These are phyloP conservation scores for Colletotrichum theobromicola DNA, from an alignment of 2,329 filamentous ascomycete species.

Conservation along the genomic window DNA sequence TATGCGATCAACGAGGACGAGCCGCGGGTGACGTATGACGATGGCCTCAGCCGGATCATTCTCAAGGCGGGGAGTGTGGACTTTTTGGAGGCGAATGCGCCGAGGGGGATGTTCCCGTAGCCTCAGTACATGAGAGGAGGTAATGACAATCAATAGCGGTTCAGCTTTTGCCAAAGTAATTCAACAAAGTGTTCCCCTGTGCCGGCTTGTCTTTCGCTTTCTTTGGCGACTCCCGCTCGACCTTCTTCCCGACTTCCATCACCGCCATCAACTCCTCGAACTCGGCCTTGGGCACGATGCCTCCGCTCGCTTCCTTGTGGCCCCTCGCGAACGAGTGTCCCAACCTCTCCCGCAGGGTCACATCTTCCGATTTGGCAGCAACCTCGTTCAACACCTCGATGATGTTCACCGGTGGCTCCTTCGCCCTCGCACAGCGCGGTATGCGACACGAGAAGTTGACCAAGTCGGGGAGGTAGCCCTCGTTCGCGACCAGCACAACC, in stretches of 20 bases:
- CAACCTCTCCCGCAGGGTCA: conserved; percentile 49
- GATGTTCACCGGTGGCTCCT: conserved; percentile 65
- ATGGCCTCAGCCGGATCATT: background rate
- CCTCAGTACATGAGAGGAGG: no score
- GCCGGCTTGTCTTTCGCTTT: conserved; percentile 30
- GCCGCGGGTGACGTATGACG: background rate
- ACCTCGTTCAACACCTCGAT: conserved; percentile 61
- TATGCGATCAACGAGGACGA: background rate
- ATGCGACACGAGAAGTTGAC: conserved; percentile 74
- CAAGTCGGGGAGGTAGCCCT: conserved; percentile 65
- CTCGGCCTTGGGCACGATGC: conserved; percentile 60
- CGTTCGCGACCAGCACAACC: conserved; percentile 70
- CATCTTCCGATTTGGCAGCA: conserved; percentile 46
- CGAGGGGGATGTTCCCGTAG: background rate
- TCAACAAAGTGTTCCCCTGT: conserved; percentile 60
- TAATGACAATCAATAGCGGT: no score
- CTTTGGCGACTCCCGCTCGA: conserved; percentile 31
- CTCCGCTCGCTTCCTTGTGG: conserved; percentile 72
- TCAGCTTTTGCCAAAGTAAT: conserved; percentile 54
- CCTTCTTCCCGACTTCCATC: conserved; percentile 63
- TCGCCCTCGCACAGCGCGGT: conserved; percentile 57
- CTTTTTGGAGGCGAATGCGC: background rate
- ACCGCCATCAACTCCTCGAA: conserved; percentile 69
- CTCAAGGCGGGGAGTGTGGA: background rate
- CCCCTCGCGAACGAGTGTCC: conserved; percentile 70